A percentile compares a stretch with the other conserved stretches of the same genome.
These are phyloP conservation scores for Lumnitzera racemosa DNA, from an alignment of 345 rosid species.

Conservation along the genomic window DNA sequence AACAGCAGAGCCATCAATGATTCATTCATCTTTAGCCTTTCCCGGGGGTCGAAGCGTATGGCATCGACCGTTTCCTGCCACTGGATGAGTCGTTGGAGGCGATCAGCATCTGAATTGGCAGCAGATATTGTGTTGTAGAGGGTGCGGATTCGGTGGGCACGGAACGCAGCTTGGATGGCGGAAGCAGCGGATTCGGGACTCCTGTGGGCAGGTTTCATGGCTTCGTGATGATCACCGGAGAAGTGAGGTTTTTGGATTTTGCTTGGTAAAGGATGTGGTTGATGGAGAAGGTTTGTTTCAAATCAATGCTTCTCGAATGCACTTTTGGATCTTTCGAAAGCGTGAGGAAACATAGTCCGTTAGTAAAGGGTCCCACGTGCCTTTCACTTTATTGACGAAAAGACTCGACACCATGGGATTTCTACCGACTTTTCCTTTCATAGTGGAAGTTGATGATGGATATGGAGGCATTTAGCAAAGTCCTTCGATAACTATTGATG, in stretches of 20 bases:
- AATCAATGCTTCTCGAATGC: conserved; percentile 9
- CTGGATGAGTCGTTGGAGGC: conserved; percentile 60
- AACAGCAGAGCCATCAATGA: conserved; percentile 67
- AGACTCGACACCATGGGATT: neutral
- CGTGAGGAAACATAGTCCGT: conserved; percentile 4
- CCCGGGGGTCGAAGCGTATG: conserved; percentile 46
- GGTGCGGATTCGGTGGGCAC: conserved; percentile 40
- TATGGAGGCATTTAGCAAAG: no score
- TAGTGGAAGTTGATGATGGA: no score
- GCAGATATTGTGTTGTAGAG: conserved; percentile 47
- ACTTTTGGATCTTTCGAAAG: conserved; percentile 4
- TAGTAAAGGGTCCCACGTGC: conserved; percentile 3
- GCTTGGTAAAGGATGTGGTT: conserved; percentile 23
- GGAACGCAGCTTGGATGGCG: conserved; percentile 67
- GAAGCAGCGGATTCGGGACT: neutral
- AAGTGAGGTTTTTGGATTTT: conserved; percentile 25
- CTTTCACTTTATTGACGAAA: conserved; percentile 2
- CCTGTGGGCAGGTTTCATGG: conserved; percentile 6
- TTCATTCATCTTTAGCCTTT: conserved; percentile 76
- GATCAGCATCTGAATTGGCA: conserved; percentile 50
- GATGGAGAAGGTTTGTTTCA: conserved; percentile 17
- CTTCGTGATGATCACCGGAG: neutral
- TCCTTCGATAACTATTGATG: no score
- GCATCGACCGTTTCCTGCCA: conserved; percentile 82
- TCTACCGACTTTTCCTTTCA: neutral